Evolutionary conservation across 768 basidiomycete species (phyloP).

Genomic region (Suillus placidus): DNA sequence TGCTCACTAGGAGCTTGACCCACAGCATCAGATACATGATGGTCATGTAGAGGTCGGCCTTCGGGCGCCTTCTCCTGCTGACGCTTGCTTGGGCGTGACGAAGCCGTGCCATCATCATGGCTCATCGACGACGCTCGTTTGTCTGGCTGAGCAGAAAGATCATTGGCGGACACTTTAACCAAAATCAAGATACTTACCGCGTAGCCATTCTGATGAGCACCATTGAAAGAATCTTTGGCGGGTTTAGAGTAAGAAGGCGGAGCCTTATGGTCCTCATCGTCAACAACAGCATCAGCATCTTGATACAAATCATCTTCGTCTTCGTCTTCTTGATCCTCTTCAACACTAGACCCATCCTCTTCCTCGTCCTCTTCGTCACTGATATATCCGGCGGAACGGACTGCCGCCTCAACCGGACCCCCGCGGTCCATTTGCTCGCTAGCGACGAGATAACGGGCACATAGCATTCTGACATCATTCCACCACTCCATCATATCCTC

Average conservation of each 20-base stretch:
- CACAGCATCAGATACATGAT: constrained; percentile 17
- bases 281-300: constrained; percentile 36
- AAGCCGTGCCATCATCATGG: constrained; percentile 18
- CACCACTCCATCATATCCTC: constrained; percentile 99
- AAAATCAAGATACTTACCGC: constrained; percentile 46
- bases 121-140: constrained; percentile 36
- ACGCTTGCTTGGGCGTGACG: constrained; percentile 55
- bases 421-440: constrained; percentile 91
- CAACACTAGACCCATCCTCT: constrained; percentile 62
- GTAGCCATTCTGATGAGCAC: constrained; percentile 58
- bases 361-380: constrained; percentile 72
- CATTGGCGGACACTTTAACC: constrained; percentile 12
- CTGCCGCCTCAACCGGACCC: constrained; percentile 92
- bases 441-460: constrained; percentile 91
- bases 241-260: constrained; percentile 66
- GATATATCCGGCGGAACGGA: constrained; percentile 85
- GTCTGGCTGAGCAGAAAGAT: constrained; percentile 42
- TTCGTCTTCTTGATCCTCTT: constrained; percentile 47
- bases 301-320: constrained; percentile 51
- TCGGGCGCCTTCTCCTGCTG: constrained; percentile 78
- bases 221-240: constrained; percentile 42
- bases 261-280: constrained; percentile 45
- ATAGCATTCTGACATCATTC: constrained; percentile 95
- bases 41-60: constrained; percentile 42
- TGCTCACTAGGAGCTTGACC: constrained; percentile 15